Conservation (phyloP, 768 basidiomycete genomes). For the Boletus subparvulus region DNA sequence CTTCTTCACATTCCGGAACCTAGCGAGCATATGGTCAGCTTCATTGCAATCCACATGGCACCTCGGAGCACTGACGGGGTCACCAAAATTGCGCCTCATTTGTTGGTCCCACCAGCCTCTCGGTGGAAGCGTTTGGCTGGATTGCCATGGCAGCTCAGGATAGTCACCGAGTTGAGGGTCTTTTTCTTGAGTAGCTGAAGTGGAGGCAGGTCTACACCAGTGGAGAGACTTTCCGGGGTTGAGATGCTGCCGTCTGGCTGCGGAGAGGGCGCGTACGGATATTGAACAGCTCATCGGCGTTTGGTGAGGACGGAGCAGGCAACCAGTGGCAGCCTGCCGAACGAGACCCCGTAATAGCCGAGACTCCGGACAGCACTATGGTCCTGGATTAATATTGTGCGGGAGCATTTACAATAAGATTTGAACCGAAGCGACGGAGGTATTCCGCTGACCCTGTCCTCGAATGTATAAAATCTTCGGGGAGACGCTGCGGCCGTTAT, state of each 20-base stretch:
- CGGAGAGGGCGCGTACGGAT: slow-evolving; percentile 11
- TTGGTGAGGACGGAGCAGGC: slow-evolving; percentile 8
- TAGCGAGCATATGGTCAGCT: slow-evolving; percentile 32
- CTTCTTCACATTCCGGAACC: slow-evolving; percentile 81
- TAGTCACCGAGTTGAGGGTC: slow-evolving; percentile 76
- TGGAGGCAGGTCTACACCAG: slow-evolving; percentile 16
- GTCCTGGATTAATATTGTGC: neutral
- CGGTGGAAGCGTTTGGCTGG: slow-evolving; percentile 61
- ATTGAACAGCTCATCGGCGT: slow-evolving; percentile 13
- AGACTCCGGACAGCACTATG: slow-evolving; percentile 24
- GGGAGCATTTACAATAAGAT: neutral
- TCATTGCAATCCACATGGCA: neutral
- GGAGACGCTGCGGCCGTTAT: slow-evolving; percentile 19
- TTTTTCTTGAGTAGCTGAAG: slow-evolving; percentile 31
- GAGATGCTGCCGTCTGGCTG: neutral
- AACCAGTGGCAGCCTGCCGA: neutral
- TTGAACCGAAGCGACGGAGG: slow-evolving; percentile 17
- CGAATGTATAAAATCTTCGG: slow-evolving; percentile 16
- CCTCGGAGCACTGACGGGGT: slow-evolving; percentile 53
- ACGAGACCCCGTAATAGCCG: slow-evolving; percentile 18
- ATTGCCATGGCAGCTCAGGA: slow-evolving; percentile 66
- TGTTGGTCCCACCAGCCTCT: slow-evolving; percentile 75
- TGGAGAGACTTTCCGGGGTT: neutral
- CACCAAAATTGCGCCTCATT: slow-evolving; percentile 78
- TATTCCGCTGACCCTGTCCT: slow-evolving; percentile 22